Percentiles rank a stretch among this genome's conserved stretches.
Evolutionary conservation across 257 asterid genomes (phyloP).

Genomic region (Parsonsia alboflavescens): DNA sequence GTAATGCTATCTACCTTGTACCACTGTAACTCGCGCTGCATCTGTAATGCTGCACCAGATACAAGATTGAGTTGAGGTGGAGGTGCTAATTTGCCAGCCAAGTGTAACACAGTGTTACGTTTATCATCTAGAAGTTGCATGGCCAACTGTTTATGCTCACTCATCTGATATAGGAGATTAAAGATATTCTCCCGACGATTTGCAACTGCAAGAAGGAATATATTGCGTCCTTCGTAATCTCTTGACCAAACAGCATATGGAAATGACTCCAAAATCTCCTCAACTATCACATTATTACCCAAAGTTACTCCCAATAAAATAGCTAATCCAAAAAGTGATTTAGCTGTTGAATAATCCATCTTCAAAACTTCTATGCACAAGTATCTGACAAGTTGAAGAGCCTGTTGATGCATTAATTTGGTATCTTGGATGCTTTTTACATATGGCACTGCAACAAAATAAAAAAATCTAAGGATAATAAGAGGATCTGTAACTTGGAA

Average conservation of each 20-base stretch:
- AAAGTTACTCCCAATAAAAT: slow-evolving; percentile 28
- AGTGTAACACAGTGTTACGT: slow-evolving; percentile 32
- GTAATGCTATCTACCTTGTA: slow-evolving; percentile 25
- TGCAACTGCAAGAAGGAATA: slow-evolving; percentile 35
- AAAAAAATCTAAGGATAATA: background rate
- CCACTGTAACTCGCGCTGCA: slow-evolving; percentile 46
- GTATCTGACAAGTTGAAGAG: slow-evolving; percentile 27
- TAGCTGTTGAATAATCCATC: slow-evolving; percentile 26
- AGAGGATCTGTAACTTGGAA: slow-evolving; percentile 1
- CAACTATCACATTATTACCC: slow-evolving; percentile 37
- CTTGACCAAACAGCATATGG: slow-evolving; percentile 40
- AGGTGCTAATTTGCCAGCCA: slow-evolving; percentile 31
- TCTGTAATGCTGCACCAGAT: slow-evolving; percentile 40
- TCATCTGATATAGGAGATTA: slow-evolving; percentile 36
- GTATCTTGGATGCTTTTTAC: slow-evolving; percentile 14
- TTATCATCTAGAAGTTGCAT: slow-evolving; percentile 22
- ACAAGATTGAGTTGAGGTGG: slow-evolving; percentile 25
- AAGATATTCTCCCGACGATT: slow-evolving; percentile 36
- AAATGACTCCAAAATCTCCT: slow-evolving; percentile 38
- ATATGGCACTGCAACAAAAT: slow-evolving; percentile 25
- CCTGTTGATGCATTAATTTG: slow-evolving; percentile 32
- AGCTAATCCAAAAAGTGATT: slow-evolving; percentile 29
- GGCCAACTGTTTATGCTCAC: slow-evolving; percentile 27
- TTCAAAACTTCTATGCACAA: slow-evolving; percentile 29
- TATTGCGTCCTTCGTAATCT: slow-evolving; percentile 23